phyloP scores from a whole-genome alignment of 2,329 filamentous ascomycete species.

The Exserohilum rostratum region DNA sequence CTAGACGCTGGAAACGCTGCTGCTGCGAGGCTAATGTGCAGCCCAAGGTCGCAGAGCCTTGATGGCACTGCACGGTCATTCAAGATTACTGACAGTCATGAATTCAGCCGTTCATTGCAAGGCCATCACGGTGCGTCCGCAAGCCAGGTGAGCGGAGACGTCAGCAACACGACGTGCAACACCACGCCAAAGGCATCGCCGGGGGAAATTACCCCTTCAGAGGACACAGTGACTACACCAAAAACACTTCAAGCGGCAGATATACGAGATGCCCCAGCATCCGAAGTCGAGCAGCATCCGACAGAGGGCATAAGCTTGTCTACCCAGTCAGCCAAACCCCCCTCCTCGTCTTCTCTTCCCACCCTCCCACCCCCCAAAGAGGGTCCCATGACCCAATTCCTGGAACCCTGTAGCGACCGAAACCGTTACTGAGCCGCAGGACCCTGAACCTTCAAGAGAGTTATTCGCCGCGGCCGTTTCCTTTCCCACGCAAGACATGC shows the following conservation, averaged over 20 bases:
- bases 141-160: neutral
- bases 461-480: neutral
- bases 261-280: neutral
- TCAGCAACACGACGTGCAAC: neutral
- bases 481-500: conserved; percentile 4
- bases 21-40: neutral
- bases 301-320: neutral
- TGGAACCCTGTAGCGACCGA: neutral
- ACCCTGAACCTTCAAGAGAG: neutral
- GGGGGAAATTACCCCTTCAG: neutral
- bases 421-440: neutral
- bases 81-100: neutral
- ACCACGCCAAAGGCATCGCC: neutral
- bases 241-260: neutral
- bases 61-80: neutral
- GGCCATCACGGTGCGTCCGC: neutral
- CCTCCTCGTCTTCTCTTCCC: neutral
- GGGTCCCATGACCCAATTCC: neutral
- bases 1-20: neutral
- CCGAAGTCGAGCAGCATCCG: neutral
- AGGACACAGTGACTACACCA: neutral
- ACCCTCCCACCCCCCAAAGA: neutral
- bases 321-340: neutral
- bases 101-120: neutral
- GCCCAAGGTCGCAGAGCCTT: neutral